phyloP scores from a whole-genome alignment of 1,284 basidiomycete genomes.

The Volvariella surrecta region DNA sequence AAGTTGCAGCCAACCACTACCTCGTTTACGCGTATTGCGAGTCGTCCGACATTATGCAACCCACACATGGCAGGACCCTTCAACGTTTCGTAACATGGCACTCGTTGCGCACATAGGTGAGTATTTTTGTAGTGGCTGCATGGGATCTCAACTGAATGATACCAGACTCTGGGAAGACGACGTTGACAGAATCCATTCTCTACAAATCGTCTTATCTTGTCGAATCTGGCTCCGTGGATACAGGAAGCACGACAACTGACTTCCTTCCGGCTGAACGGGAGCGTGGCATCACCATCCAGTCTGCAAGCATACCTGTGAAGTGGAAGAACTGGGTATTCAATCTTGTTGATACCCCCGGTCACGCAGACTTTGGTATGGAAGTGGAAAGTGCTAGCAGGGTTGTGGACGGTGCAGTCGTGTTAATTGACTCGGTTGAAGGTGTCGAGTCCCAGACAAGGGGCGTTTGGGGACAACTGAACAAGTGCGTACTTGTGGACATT shows the following conservation, averaged over 20 bases:
- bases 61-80: slow-evolving; percentile 25
- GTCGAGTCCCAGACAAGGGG: slow-evolving; percentile 87
- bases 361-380: slow-evolving; percentile 93
- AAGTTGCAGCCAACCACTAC: slow-evolving; percentile 3
- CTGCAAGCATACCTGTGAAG: slow-evolving; percentile 84
- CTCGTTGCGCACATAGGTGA: slow-evolving; percentile 78
- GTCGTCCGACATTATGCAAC: no score
- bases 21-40: slow-evolving; percentile 24
- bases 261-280: slow-evolving; percentile 86
- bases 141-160: slow-evolving; percentile 8
- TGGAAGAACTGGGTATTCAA: slow-evolving; percentile 84
- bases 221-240: slow-evolving; percentile 75
- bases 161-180: slow-evolving; percentile 86
- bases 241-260: slow-evolving; percentile 86
- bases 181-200: slow-evolving; percentile 82
- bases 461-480: slow-evolving; percentile 80
- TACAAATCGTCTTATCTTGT: slow-evolving; percentile 69
- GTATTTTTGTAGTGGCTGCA: slow-evolving; percentile 12
- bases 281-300: slow-evolving; percentile 87
- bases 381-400: slow-evolving; percentile 88
- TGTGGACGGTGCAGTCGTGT: slow-evolving; percentile 81
- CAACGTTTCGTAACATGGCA: slow-evolving; percentile 65
- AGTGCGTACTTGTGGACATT: slow-evolving; percentile 35
- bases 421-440: slow-evolving; percentile 87
- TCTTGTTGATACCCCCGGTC: slow-evolving; percentile 86